These are phyloP conservation scores for Gynandropsis gynandra DNA, from an alignment of 345 rosid species.

Conservation along the genomic window DNA sequence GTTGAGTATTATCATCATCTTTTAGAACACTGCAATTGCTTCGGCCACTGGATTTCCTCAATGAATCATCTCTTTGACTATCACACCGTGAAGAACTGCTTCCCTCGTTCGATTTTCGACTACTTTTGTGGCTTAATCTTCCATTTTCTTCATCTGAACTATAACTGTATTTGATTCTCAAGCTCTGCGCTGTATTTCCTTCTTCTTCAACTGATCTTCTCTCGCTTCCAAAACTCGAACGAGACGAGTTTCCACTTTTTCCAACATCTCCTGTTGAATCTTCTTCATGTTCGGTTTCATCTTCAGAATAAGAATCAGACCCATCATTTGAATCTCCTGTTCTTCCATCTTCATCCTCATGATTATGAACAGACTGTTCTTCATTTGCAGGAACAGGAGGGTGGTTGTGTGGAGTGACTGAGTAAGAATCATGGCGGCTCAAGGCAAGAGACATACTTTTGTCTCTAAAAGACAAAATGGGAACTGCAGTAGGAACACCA, in stretches of 20 bases:
- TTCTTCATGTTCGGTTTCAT: conserved; percentile 17
- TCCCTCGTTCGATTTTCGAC: conserved; percentile 16
- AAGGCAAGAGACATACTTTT: conserved; percentile 31
- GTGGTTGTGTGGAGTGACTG: conserved; percentile 16
- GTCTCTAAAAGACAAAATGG: conserved; percentile 26
- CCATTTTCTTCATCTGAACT: conserved; percentile 27
- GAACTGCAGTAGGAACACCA: conserved; percentile 21
- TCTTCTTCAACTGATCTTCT: conserved; percentile 16
- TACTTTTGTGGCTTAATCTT: conserved; percentile 20
- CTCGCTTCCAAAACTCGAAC: too few species aligned
- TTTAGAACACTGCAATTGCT: conserved; percentile 16
- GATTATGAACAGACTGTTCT: conserved; percentile 5
- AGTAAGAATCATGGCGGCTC: conserved; percentile 29
- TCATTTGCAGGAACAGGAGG: conserved; percentile 18
- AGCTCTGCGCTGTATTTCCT: conserved; percentile 25
- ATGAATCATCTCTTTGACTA: conserved; percentile 7
- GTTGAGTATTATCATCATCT: conserved; percentile 3
- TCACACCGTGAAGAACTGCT: conserved; percentile 16
- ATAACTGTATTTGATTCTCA: conserved; percentile 23
- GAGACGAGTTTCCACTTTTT: neutral
- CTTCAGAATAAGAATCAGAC: conserved; percentile 17
- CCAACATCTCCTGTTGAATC: conserved; percentile 20
- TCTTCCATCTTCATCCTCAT: conserved; percentile 9
- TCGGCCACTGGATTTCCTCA: conserved; percentile 14
- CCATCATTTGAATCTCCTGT: conserved; percentile 7